Base-by-base conservation (phyloP, 805 yeast genomes). In the Maudiozyma barnettii region DNA sequence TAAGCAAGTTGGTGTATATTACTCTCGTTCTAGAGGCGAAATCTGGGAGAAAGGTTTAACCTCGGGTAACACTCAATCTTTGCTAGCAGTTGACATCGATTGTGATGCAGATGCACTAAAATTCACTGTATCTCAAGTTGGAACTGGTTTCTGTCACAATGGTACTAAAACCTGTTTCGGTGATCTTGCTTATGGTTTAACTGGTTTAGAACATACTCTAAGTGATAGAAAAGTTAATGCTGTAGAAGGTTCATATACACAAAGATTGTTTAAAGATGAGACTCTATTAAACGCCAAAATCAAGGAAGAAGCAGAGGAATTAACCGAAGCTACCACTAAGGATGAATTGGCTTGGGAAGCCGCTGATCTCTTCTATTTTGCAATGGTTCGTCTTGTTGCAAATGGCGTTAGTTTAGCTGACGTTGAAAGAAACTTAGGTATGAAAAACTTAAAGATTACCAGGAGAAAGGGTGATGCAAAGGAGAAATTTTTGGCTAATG, bases 391-490 rank as follows among this genome's bases (percentile, higher is more conserved):
- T 66, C 76, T 87, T 44, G 75, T 83, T 20, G 78, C 85, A 65
- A 72, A 79, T 57, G 96, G 91, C 30, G 96, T 93, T 30, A 68
- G 83, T 22, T 69, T 89, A 58, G 70, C 76, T 8, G 97, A 90
- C 57, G 81, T 93, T 41, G 96, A 90, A 69, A 75, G 73, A 55
- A 88, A 91, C 66, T 74, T 93, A 60, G 90, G 87, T 60, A 66
- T 81, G 62, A 93, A 93, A 72, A 76, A 87, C 42, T 69, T 82
- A 59, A 91, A 91, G 68, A 88, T 93, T 49, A 81, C 95, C 2
- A 79, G 99, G 68, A 78, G 99, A 64, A 84, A 81, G 67, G 99
- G 99, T 45, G 96, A 93, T 69, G 98, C 99, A 41, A 91, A 91
- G 68, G 81, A 86, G 21, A 80, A 82, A 62, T 93, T 84, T 66